These are phyloP conservation scores for Eutrema japonicum DNA, from an alignment of 345 rosid genomes.

Conservation along the genomic window DNA sequence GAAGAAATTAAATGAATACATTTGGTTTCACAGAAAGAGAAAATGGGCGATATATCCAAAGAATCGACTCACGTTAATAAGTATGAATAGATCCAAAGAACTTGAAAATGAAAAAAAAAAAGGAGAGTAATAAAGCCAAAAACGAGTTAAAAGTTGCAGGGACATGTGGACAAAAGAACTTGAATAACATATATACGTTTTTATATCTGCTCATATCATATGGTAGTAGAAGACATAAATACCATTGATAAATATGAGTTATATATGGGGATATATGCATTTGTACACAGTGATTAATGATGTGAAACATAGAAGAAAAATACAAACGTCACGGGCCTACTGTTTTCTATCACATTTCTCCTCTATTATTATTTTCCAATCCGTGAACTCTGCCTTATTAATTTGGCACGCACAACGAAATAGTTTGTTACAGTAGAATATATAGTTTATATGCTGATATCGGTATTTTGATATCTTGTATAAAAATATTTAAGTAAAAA, in stretches of 20 bases:
- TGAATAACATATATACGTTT: not conserved
- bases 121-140: constrained; percentile 16
- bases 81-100: constrained; percentile 11
- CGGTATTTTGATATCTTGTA: no score
- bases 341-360: constrained; percentile 22
- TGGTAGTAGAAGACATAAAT: not conserved
- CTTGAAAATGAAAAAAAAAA: not conserved
- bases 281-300: constrained; percentile 16
- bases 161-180: constrained; percentile 28
- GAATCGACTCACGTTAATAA: not conserved
- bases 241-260: not conserved
- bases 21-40: not conserved
- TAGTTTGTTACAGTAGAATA: not conserved
- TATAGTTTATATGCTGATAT: no score
- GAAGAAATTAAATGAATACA: constrained; percentile 4
- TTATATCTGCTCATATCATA: constrained; percentile 3
- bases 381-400: constrained; percentile 30
- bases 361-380: constrained; percentile 29
- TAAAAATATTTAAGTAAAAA: no score
- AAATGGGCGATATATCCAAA: constrained; percentile 31
- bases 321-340: constrained; percentile 46
- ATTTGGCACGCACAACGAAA: constrained; percentile 8
- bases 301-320: constrained; percentile 26
- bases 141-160: constrained; percentile 25
- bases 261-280: constrained; percentile 16